phyloP scores from a whole-genome alignment of 2,329 filamentous ascomycete genomes.

The Alternaria sp. region DNA sequence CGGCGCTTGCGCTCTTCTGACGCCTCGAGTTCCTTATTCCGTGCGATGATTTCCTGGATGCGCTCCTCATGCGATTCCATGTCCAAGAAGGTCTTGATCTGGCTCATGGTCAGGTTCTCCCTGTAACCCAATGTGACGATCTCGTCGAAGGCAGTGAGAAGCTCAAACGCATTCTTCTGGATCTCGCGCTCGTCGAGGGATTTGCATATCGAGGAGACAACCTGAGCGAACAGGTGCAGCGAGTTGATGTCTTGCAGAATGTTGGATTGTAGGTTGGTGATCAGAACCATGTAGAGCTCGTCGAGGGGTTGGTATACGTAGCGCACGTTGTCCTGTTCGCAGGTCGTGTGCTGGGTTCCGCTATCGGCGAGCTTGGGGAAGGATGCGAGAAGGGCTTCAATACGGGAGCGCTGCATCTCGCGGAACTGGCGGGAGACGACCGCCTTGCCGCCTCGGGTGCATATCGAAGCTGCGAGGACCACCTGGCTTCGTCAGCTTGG shows the following conservation, averaged over 20 bases:
- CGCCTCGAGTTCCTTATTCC: conserved; percentile 99
- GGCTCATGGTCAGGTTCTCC: conserved; percentile 93
- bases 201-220: conserved; percentile 95
- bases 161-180: conserved; percentile 89
- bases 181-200: conserved; percentile 96
- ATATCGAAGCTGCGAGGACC: conserved; percentile 98
- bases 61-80: conserved; percentile 99
- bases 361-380: conserved; percentile 98
- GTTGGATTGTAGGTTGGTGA: conserved; percentile 99
- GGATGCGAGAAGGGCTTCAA: conserved; percentile 94
- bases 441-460: conserved; percentile 96
- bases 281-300: conserved; percentile 99
- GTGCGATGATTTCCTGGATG: conserved; percentile 74
- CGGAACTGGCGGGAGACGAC: conserved; percentile 97
- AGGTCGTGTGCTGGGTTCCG: conserved; percentile 95
- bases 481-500: conserved; percentile 65
- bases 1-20: conserved; percentile 98
- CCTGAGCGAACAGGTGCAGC: conserved; percentile 95
- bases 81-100: conserved; percentile 98
- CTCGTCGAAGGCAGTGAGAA: conserved; percentile 96
- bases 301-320: conserved; percentile 99
- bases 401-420: conserved; percentile 94
- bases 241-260: conserved; percentile 99
- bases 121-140: conserved; percentile 93
- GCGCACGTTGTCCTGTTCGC: conserved; percentile 99